Conservation (phyloP, 352 stramenopile genomes). For the Globisporangium acanthophoron region DNA sequence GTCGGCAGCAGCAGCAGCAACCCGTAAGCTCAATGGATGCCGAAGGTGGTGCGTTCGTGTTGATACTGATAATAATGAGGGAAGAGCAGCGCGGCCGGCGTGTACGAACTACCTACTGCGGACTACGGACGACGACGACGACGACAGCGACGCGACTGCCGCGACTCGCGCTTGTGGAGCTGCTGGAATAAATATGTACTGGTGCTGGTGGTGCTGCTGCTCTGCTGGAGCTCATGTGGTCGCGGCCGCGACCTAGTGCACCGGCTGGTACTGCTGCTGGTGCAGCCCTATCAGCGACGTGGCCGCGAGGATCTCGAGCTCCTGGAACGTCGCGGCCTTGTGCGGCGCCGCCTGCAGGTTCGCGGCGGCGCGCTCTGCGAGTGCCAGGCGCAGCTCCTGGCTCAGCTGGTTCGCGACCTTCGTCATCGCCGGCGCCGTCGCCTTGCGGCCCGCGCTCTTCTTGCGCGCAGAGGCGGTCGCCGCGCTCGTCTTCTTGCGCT, state of each 20-base stretch:
- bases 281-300: conserved; percentile 73
- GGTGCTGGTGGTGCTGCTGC: neutral
- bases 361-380: conserved; percentile 11
- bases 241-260: conserved; percentile 33
- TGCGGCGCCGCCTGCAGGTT: conserved; percentile 9
- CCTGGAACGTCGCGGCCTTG: conserved; percentile 35
- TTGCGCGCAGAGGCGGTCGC: conserved; percentile 17
- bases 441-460: conserved; percentile 15
- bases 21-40: neutral
- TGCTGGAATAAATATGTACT: conserved; percentile 14
- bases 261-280: conserved; percentile 63
- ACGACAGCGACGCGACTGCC: neutral
- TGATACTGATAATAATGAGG: too few species aligned
- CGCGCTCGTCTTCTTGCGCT: conserved; percentile 36
- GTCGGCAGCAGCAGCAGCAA: neutral
- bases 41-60: too few species aligned
- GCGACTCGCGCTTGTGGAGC: neutral
- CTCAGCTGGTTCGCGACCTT: conserved; percentile 27
- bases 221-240: neutral
- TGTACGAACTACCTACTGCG: too few species aligned
- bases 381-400: conserved; percentile 28
- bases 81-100: too few species aligned
- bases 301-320: conserved; percentile 72
- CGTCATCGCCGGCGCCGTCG: conserved; percentile 6
- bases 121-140: too few species aligned